These are phyloP conservation scores for Fusarium acutatum DNA, from an alignment of 2,329 filamentous ascomycete genomes.

Conservation along the genomic window DNA sequence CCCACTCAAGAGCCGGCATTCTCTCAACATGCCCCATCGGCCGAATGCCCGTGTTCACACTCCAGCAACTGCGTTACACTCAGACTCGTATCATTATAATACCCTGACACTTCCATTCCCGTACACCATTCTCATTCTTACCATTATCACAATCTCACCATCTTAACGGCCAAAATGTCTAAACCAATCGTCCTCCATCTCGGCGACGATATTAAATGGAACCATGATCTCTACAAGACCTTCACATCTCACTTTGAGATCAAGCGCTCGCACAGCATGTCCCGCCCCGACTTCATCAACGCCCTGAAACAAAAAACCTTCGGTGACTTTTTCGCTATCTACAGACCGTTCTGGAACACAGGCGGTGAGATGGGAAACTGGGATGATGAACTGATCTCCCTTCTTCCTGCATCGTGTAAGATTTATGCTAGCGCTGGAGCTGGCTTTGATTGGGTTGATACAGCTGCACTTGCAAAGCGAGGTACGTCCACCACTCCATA, in stretches of 20 bases:
- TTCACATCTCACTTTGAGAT: slow-evolving; percentile 40
- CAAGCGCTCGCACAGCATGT: slow-evolving; percentile 39
- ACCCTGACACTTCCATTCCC: not conserved
- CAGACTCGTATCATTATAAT: not conserved
- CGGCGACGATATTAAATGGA: slow-evolving; percentile 41
- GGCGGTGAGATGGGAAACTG: slow-evolving; percentile 42
- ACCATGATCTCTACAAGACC: slow-evolving; percentile 36
- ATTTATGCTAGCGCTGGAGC: slow-evolving; percentile 40
- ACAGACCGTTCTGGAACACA: slow-evolving; percentile 41
- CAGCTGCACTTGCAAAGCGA: slow-evolving; percentile 31
- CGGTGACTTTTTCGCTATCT: slow-evolving; percentile 39
- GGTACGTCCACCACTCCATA: slow-evolving; percentile 2
- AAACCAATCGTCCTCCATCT: slow-evolving; percentile 43
- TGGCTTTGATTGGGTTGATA: slow-evolving; percentile 43
- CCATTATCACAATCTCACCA: not conserved
- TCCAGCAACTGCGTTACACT: not conserved
- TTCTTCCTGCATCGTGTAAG: slow-evolving; percentile 36
- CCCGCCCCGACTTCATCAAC: slow-evolving; percentile 37
- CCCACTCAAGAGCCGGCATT: slow-evolving; percentile 22
- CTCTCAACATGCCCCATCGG: slow-evolving; percentile 28
- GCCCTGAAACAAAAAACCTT: slow-evolving; percentile 36
- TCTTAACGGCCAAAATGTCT: slow-evolving; percentile 17
- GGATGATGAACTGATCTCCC: slow-evolving; percentile 38
- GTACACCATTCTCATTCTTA: not conserved
- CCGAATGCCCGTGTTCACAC: slow-evolving; percentile 19